Evolutionary conservation across 371 early-diverging fungal genomes (phyloP).

Genomic region (Mucor racemosus): DNA sequence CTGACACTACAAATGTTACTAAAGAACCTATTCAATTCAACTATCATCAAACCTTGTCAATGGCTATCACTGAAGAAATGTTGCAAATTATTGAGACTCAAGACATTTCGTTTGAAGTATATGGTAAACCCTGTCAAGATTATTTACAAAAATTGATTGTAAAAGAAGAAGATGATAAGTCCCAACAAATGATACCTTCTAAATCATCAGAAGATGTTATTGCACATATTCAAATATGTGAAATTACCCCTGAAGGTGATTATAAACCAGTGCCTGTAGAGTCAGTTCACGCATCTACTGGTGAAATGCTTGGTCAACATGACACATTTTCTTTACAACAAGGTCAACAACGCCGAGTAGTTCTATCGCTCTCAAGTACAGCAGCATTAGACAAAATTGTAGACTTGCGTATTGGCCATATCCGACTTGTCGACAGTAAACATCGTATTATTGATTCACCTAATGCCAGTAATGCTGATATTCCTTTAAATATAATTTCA

Average conservation of each 20-base stretch:
- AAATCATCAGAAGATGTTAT: conserved; percentile 50
- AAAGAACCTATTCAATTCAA: conserved; percentile 50
- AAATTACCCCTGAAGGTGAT: conserved; percentile 66
- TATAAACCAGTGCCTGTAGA: conserved; percentile 65
- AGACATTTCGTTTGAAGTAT: conserved; percentile 65
- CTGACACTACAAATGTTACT: conserved; percentile 9
- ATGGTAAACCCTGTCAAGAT: conserved; percentile 54
- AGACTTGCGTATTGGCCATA: conserved; percentile 58
- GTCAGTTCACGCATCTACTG: neutral
- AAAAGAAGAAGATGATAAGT: conserved; percentile 44
- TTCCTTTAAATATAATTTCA: conserved; percentile 51
- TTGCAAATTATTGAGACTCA: conserved; percentile 50
- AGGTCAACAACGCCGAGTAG: conserved; percentile 79
- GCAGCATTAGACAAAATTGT: conserved; percentile 55
- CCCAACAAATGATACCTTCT: conserved; percentile 63
- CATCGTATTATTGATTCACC: conserved; percentile 59
- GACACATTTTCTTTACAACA: conserved; percentile 69
- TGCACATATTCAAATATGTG: conserved; percentile 67
- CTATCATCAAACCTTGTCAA: conserved; percentile 66
- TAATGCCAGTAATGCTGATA: conserved; percentile 34
- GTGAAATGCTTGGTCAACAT: conserved; percentile 6
- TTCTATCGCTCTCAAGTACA: conserved; percentile 62
- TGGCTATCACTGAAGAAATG: conserved; percentile 51
- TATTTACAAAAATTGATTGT: conserved; percentile 55
- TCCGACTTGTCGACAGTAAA: conserved; percentile 71